Conservation (phyloP, 768 basidiomycete genomes). For the Aureoboletus auriporus region DNA sequence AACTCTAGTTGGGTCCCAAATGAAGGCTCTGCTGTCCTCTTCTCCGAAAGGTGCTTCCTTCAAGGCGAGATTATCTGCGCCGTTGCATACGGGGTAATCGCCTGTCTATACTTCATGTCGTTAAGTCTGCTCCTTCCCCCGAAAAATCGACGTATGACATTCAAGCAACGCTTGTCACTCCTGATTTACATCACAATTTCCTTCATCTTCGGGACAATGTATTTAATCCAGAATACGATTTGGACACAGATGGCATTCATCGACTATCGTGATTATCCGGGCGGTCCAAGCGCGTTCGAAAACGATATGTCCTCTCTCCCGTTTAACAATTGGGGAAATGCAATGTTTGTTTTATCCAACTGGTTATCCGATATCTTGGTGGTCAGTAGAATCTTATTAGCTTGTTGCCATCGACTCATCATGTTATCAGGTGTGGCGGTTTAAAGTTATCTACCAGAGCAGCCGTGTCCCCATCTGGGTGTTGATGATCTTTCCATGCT, state of each 20-base stretch:
- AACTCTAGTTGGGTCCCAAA: too few species aligned
- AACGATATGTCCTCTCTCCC: constrained; percentile 20
- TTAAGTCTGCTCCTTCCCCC: constrained; percentile 5
- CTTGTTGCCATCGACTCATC: too few species aligned
- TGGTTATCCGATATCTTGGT: constrained; percentile 18
- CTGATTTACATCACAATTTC: constrained; percentile 4
- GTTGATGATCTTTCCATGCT: too few species aligned
- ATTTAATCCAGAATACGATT: constrained; percentile 12
- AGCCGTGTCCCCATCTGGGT: too few species aligned
- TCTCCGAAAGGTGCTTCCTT: too few species aligned
- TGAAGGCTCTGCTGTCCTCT: too few species aligned
- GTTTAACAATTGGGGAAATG: constrained; percentile 11
- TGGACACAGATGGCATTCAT: constrained; percentile 29
- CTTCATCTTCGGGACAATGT: constrained; percentile 14
- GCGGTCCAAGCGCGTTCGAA: constrained; percentile 27
- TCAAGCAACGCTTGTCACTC: constrained; percentile 3
- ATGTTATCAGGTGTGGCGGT: too few species aligned
- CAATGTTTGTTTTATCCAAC: constrained; percentile 3
- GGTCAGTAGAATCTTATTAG: constrained; percentile 7
- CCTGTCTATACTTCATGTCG: constrained; percentile 7
- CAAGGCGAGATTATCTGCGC: constrained; percentile 9
- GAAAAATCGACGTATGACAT: background rate
- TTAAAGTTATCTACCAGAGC: too few species aligned
- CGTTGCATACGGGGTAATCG: constrained; percentile 6
- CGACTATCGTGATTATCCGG: constrained; percentile 29